A percentile compares a stretch with the other conserved stretches of the same genome.
phyloP scores from a whole-genome alignment of 176 grass and related monocot genomes.

The Lolium multiflorum region DNA sequence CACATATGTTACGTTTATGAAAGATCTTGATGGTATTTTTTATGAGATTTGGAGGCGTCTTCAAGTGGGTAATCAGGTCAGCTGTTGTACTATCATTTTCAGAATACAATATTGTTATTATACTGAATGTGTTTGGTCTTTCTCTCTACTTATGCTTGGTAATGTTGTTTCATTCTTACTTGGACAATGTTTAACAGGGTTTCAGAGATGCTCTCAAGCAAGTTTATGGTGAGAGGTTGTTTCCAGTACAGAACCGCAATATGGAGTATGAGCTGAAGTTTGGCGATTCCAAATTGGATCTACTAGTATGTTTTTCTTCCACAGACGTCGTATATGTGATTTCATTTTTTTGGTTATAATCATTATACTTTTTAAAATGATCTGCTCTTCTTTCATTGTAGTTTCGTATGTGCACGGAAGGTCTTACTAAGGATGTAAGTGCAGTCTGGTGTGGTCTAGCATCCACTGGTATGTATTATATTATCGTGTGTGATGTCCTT shows the following conservation, averaged over 20 bases:
- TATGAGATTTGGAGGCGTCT: slow-evolving; percentile 27
- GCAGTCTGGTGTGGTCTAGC: not conserved
- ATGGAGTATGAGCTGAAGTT: not conserved
- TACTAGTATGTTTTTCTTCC: not conserved
- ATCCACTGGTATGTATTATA: not conserved
- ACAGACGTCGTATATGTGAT: not conserved
- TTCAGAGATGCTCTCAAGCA: slow-evolving; percentile 13
- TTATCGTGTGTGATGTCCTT: not conserved
- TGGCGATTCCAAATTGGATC: not conserved
- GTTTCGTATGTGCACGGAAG: not conserved
- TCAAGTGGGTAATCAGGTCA: not conserved
- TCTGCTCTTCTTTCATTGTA: not conserved
- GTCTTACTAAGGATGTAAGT: not conserved
- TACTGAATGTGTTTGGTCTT: slow-evolving; percentile 29
- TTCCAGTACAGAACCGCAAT: not conserved
- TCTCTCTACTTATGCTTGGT: not conserved
- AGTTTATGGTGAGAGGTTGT: not conserved
- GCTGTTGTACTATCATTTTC: not conserved
- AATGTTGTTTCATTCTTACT: not conserved
- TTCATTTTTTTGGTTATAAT: not conserved
- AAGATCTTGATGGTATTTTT: slow-evolving; percentile 29
- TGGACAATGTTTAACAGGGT: not conserved
- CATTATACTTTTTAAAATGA: not conserved
- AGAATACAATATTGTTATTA: not conserved
- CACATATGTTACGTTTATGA: not conserved